These are phyloP conservation scores for Colletotrichum sp. DNA, from an alignment of 2,329 filamentous ascomycete genomes.

Conservation along the genomic window DNA sequence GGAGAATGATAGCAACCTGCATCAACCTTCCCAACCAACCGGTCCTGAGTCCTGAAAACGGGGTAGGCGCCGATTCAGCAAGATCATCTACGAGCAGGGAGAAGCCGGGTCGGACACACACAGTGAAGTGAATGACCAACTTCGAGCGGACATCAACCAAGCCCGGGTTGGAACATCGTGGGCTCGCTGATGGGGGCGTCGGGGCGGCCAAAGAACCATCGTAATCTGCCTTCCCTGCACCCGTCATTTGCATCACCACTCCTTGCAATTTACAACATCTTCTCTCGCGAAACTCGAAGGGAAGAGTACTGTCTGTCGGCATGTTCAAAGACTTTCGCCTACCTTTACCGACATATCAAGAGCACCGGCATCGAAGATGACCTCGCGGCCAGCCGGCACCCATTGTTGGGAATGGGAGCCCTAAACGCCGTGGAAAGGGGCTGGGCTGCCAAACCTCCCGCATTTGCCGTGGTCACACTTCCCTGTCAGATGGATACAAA, in stretches of 20 bases:
- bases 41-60: neutral
- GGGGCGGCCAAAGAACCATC: neutral
- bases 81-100: neutral
- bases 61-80: neutral
- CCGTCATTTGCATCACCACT: neutral
- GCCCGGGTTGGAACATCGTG: neutral
- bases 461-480: constrained; percentile 6
- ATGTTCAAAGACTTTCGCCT: neutral
- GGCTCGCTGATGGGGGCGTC: neutral
- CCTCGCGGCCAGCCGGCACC: neutral
- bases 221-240: constrained; percentile 3
- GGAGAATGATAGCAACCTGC: neutral
- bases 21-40: neutral
- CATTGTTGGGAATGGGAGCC: neutral
- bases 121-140: neutral
- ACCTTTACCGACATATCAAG: neutral
- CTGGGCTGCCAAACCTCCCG: neutral
- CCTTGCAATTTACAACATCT: neutral
- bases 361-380: neutral
- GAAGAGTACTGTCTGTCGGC: neutral
- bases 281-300: neutral
- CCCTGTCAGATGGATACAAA: constrained; percentile 18
- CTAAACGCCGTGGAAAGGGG: neutral
- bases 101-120: neutral
- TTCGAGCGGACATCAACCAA: neutral